Base-by-base conservation (phyloP, 192 early-diverging fungal species). In the Coemansia sp. region DNA sequence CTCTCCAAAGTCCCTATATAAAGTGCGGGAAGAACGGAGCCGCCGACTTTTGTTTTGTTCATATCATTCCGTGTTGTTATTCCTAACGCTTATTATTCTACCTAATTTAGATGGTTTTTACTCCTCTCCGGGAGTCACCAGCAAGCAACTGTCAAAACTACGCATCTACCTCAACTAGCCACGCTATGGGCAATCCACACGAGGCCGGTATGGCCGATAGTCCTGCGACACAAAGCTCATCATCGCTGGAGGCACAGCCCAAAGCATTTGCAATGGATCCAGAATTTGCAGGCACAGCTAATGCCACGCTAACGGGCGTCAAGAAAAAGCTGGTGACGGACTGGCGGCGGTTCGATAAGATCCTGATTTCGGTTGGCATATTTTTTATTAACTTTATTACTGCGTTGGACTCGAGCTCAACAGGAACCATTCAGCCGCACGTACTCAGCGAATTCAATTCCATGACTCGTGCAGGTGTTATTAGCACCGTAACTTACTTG, bases 301-400 rank as follows among this genome's bases (percentile, higher is more conserved):
- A 78, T 41, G 59, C 66, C 2, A 72, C 75, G 41, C 62, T 78
- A 59, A 65, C 55, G 7, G 75, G 75, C 6, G 75, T 78, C 70
- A 72, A 72, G 66, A 78, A 78, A 38, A 78, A 78, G 66, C 52
- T 78, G 59, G 75, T 72, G 3, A 72, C 76, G 15, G 67, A 69
- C 56, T 73, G 70, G 70, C 53, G 60, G 7, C 63, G 14, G 15
- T 58, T 56, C 23, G 76, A 79, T 67, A 72, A 69, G 54, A 56
- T 73, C 11, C 63, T 79, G 8, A 70, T 79, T 19, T 43, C 64
- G 17, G 60, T 17, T 14, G 70, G 76, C 10, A 72, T 79, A 25
- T 79, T 79, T 64, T 79, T 79, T 21, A 79, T 79, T 23, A 66
- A 79, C 63, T 79, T 79, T 66, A 62, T 73, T 39, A 70, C 76